Conservation (phyloP, 306 rosid species). For the Prunus mongolica region DNA sequence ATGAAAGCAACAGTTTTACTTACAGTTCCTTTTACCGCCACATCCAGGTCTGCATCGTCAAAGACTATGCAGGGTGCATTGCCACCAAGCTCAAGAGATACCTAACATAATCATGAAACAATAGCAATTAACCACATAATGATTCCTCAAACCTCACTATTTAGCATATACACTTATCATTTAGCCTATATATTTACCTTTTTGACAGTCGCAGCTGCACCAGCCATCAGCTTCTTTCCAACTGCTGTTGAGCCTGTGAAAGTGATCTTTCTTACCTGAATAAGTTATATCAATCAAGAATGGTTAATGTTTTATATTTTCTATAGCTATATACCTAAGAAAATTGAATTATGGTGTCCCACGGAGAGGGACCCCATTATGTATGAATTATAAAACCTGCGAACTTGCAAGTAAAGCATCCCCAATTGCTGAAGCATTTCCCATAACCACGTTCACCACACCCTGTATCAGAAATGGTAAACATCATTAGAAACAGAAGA, state of each 20-base stretch:
- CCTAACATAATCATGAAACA: conserved; percentile 39
- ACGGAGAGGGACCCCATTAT: neutral
- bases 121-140: conserved; percentile 13
- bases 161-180: conserved; percentile 13
- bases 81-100: conserved; percentile 97
- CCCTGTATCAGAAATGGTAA: conserved; percentile 49
- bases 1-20: conserved; percentile 33
- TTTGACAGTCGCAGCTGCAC: conserved; percentile 92
- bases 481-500: conserved; percentile 29
- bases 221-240: conserved; percentile 96
- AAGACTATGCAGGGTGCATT: conserved; percentile 96
- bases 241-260: conserved; percentile 98
- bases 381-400: conserved; percentile 47
- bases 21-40: conserved; percentile 93
- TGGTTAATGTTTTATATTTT: neutral
- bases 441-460: conserved; percentile 91
- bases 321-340: conserved; percentile 18
- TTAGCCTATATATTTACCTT: conserved; percentile 45
- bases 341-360: conserved; percentile 6
- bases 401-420: conserved; percentile 75
- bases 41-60: conserved; percentile 94
- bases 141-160: conserved; percentile 19
- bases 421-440: conserved; percentile 88
- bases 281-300: conserved; percentile 8
- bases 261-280: conserved; percentile 91